Evolutionary conservation across 164 flowering plant genomes (phyloP).

Genomic region (Echeveria elegans): DNA sequence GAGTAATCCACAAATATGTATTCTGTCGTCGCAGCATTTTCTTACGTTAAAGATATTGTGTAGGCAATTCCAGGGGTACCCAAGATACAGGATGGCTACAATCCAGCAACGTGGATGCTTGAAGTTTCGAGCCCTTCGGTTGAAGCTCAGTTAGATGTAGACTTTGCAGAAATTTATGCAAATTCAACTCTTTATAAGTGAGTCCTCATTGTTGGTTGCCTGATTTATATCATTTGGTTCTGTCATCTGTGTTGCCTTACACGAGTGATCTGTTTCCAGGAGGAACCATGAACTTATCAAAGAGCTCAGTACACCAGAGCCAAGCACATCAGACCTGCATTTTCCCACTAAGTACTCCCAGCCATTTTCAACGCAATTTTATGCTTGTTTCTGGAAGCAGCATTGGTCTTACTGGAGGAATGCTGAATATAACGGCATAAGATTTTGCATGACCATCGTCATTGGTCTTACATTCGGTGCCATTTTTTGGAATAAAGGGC

Average conservation of each 20-base stretch:
- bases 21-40: background rate
- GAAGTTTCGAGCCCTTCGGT: slow-evolving; percentile 37
- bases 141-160: slow-evolving; percentile 35
- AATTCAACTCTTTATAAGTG: slow-evolving; percentile 42
- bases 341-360: slow-evolving; percentile 68
- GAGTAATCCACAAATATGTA: slow-evolving; percentile 9
- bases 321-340: slow-evolving; percentile 52
- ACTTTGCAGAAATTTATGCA: slow-evolving; percentile 46
- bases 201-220: slow-evolving; percentile 1
- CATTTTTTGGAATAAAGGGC: slow-evolving; percentile 65
- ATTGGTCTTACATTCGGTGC: slow-evolving; percentile 56
- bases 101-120: slow-evolving; percentile 72
- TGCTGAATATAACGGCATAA: slow-evolving; percentile 52
- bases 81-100: slow-evolving; percentile 39
- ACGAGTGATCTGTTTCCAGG: no score
- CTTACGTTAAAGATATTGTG: slow-evolving; percentile 1
- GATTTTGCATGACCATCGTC: slow-evolving; percentile 47
- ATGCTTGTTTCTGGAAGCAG: slow-evolving; percentile 84
- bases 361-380: slow-evolving; percentile 54
- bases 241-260: background rate
- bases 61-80: slow-evolving; percentile 45
- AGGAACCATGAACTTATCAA: slow-evolving; percentile 50
- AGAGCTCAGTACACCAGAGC: slow-evolving; percentile 51
- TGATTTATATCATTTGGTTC: background rate
- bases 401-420: slow-evolving; percentile 86